Evolutionary conservation across 805 yeast genomes (phyloP).

Genomic region (Metschnikowia bowlesiae): DNA sequence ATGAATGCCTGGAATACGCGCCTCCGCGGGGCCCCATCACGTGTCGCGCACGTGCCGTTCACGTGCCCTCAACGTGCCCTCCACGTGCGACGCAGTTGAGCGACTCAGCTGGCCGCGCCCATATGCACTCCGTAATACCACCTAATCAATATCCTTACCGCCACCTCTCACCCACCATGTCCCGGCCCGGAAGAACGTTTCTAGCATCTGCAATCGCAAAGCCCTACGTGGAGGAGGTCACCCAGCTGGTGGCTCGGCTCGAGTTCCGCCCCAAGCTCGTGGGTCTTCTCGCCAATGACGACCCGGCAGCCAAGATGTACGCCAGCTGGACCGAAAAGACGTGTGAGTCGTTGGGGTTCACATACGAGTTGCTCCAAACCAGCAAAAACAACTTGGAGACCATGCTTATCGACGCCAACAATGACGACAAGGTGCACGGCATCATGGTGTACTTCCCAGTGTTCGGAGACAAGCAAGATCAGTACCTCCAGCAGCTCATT

Average conservation of each 20-base stretch:
- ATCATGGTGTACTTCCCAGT: conserved; percentile 98
- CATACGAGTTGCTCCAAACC: conserved; percentile 70
- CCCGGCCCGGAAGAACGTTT: conserved; percentile 66
- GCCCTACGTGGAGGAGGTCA: conserved; percentile 69
- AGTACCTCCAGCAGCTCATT: conserved; percentile 89
- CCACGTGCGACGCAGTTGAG: no score
- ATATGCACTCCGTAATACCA: neutral
- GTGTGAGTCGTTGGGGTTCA: conserved; percentile 78
- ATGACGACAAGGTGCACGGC: conserved; percentile 73
- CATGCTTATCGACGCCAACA: conserved; percentile 75
- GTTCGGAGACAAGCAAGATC: conserved; percentile 92
- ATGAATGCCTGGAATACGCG: no score
- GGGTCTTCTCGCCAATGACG: conserved; percentile 87
- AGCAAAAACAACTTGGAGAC: conserved; percentile 83
- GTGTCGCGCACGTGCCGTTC: no score
- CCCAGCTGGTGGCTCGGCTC: conserved; percentile 49
- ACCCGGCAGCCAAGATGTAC: conserved; percentile 93
- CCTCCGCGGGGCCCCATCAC: no score
- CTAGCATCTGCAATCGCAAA: conserved; percentile 87
- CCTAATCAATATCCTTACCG: neutral
- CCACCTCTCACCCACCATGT: conserved; percentile 5
- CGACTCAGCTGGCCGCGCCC: neutral
- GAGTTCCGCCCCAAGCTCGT: conserved; percentile 69
- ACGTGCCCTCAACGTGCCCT: neutral
- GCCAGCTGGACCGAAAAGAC: conserved; percentile 96